These are phyloP conservation scores for Serendipita vermifera DNA, from an alignment of 768 basidiomycete species.

Conservation along the genomic window DNA sequence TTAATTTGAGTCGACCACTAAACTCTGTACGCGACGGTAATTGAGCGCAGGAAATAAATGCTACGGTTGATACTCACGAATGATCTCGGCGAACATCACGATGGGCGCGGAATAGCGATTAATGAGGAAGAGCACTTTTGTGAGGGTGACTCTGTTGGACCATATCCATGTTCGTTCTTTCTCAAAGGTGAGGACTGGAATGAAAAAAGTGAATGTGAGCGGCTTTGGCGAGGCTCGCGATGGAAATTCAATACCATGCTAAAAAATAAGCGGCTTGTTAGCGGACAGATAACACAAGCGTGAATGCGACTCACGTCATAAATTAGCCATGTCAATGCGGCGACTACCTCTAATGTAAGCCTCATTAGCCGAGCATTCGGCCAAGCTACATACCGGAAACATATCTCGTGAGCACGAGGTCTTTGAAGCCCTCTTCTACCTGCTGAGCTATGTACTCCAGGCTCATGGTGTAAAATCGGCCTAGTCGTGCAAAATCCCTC, in stretches of 20 bases:
- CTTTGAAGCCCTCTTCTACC: background rate
- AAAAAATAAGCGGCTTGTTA: no score
- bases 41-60: background rate
- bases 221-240: background rate
- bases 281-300: background rate
- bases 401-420: background rate
- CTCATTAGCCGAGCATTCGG: background rate
- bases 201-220: background rate
- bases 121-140: conserved; percentile 2
- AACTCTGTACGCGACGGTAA: background rate
- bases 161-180: conserved; percentile 8
- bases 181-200: background rate
- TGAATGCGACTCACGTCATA: background rate
- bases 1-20: background rate
- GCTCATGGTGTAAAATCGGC: no score
- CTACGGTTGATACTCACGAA: background rate
- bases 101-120: background rate
- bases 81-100: conserved; percentile 3
- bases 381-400: background rate
- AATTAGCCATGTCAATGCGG: background rate
- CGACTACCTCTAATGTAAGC: background rate
- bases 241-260: background rate
- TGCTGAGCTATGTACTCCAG: no score
- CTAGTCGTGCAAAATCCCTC: no score
- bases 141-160: conserved; percentile 5